Percentiles rank a stretch among this genome's conserved stretches.
phyloP scores from a whole-genome alignment of 2,329 filamentous ascomycete genomes.

The Lojkania enalia region DNA sequence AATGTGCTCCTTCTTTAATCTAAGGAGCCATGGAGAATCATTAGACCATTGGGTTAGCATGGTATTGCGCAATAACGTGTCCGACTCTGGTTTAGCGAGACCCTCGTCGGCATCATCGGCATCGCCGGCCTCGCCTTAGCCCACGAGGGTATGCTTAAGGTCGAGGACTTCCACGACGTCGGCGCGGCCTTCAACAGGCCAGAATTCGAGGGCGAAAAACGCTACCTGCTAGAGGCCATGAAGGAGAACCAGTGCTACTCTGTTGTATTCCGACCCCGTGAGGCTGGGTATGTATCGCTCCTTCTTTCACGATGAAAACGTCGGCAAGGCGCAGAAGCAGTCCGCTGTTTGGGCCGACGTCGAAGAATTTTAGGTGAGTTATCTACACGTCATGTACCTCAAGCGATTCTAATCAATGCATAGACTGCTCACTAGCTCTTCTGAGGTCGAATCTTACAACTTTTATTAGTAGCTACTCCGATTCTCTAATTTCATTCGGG shows the following conservation, averaged over 20 bases:
- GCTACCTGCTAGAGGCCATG: constrained; percentile 18
- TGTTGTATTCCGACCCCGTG: no score
- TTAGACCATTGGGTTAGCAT: not conserved
- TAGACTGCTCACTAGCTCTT: no score
- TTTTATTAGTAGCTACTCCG: no score
- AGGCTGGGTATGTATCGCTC: no score
- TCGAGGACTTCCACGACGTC: constrained; percentile 18
- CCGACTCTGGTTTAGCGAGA: no score
- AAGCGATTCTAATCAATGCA: not conserved
- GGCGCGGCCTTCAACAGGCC: constrained; percentile 17
- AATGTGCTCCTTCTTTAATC: not conserved
- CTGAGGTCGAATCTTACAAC: no score
- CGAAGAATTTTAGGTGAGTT: not conserved
- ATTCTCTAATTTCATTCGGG: no score
- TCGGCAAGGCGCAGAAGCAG: no score
- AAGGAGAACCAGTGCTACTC: constrained; percentile 12
- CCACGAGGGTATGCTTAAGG: constrained; percentile 26
- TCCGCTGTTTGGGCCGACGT: no score
- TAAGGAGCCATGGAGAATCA: not conserved
- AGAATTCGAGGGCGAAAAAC: constrained; percentile 14
- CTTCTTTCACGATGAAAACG: no score
- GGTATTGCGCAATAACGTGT: not conserved
- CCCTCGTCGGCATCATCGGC: not conserved
- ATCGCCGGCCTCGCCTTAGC: constrained; percentile 1
- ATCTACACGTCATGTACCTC: not conserved